Base-by-base conservation (phyloP, 352 stramenopile genomes). In the Pythium coloratum region DNA sequence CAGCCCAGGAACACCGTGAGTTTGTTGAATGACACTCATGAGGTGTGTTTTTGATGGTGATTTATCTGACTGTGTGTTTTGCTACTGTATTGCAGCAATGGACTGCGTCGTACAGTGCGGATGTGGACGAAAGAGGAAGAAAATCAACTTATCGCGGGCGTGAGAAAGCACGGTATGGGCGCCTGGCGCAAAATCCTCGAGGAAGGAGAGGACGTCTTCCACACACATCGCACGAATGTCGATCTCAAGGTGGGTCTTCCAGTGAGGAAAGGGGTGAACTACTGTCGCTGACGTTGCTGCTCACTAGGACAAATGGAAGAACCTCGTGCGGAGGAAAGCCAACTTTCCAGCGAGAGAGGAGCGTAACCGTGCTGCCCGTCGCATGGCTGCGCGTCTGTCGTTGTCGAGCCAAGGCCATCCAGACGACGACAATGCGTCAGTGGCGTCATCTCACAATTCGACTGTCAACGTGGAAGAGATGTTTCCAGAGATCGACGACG, bases 101-200 rank as follows among this genome's bases (percentile, higher is more conserved):
- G 18, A 8, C 9, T 24, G 13, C 59, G 66, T 3, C 55, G 60
- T 2, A 16, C 36, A 26, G 49, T 55, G 12, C 34, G 47, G 46
- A 79, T 46, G 1, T 91, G 83, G 81, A 81, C 65, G 18, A 60
- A 55, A 0, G 73, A 76, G 8, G 83, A 91, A 55, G 81, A 83
- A 42, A 46, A 76, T 4, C 74, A 72, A 36, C 58, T 89, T 10
- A 61, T 76, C 16, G 38, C 58, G 13, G 76, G 79, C n/a, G 79
- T 91, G n/a, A 62, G 59, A 38, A 74, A 67, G 49, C 64, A 72
- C 42, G 81, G 81, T 3, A 18, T 68, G 16, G 82, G 80, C 14
- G 75, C 76, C 8, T 91, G 82, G 82, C 73, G 69, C 46, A 42
- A 66, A 28, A 89, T 91, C 42, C 63, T 88, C 0, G n/a, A 66